These are phyloP conservation scores for Hypoxylon lienhwacheense DNA, from an alignment of 495 filamentous ascomycete species.

Conservation along the genomic window DNA sequence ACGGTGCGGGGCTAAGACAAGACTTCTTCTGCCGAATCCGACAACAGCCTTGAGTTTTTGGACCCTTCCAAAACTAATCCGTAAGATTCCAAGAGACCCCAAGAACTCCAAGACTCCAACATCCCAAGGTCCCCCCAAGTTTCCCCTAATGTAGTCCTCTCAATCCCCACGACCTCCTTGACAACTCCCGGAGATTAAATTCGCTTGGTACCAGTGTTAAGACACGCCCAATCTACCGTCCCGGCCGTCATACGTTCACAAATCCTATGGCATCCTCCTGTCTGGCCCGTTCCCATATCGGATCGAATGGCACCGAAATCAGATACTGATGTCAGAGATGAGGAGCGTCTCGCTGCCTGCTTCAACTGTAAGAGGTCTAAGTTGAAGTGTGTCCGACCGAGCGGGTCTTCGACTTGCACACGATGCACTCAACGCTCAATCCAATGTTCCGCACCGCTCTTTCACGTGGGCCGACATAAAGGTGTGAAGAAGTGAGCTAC, in stretches of 20 bases:
- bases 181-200: conserved; percentile 25
- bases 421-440: conserved; percentile 60
- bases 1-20: conserved; percentile 32
- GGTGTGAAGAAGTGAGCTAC: conserved; percentile 70
- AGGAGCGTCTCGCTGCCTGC: conserved; percentile 59
- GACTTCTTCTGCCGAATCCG: conserved; percentile 30
- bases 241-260: conserved; percentile 16
- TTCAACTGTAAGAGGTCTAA: conserved; percentile 69
- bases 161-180: conserved; percentile 1
- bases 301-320: conserved; percentile 35
- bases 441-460: conserved; percentile 67
- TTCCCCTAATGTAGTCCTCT: too few species aligned
- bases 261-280: conserved; percentile 33
- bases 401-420: conserved; percentile 57
- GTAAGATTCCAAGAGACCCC: conserved; percentile 1
- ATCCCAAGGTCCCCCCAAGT: conserved; percentile 6
- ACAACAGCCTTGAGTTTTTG: conserved; percentile 17
- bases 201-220: conserved; percentile 12
- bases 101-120: conserved; percentile 21
- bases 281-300: conserved; percentile 28
- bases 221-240: conserved; percentile 3
- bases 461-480: conserved; percentile 71
- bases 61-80: background rate
- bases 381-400: conserved; percentile 59
- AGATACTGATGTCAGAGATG: conserved; percentile 34